Conservation (phyloP, 352 stramenopile species). For the Globisporangium carolinianum region DNA sequence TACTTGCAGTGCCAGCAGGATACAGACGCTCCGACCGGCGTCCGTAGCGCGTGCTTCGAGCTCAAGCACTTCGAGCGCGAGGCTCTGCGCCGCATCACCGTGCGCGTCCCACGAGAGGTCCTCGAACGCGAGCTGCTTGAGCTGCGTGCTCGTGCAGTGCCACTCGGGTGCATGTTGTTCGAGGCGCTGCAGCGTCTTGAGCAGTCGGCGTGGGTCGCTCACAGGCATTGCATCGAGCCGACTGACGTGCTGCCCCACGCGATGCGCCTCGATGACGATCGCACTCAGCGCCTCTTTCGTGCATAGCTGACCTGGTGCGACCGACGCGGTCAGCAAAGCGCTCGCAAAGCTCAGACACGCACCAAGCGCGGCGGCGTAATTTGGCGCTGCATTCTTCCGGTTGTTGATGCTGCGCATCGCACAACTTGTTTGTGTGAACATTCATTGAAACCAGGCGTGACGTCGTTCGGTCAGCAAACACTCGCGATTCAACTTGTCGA, state of each 20-base stretch:
- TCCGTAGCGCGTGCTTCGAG: constrained; percentile 27
- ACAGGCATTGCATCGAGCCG: constrained; percentile 4
- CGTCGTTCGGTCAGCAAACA: no score
- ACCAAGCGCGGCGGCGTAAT: constrained; percentile 21
- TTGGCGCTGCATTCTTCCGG: no score
- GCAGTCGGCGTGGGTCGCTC: constrained; percentile 20
- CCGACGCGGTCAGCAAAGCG: constrained; percentile 18
- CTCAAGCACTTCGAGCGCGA: constrained; percentile 59
- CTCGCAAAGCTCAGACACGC: constrained; percentile 42
- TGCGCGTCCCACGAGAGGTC: constrained; percentile 61
- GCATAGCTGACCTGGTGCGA: constrained; percentile 22
- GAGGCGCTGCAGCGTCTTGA: constrained; percentile 10
- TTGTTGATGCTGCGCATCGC: no score
- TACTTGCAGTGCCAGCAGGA: constrained; percentile 23
- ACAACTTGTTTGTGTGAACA: no score
- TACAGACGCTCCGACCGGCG: constrained; percentile 20
- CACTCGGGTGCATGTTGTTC: constrained; percentile 7
- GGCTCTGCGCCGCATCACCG: constrained; percentile 29
- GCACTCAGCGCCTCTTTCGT: constrained; percentile 38
- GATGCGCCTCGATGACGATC: constrained; percentile 54
- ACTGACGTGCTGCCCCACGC: constrained; percentile 30
- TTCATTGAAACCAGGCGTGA: no score
- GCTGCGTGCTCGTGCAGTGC: not conserved
- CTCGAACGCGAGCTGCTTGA: constrained; percentile 22
- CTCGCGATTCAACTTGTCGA: no score